Conservation (phyloP, 768 basidiomycete genomes). For the Scleroderma bovista region DNA sequence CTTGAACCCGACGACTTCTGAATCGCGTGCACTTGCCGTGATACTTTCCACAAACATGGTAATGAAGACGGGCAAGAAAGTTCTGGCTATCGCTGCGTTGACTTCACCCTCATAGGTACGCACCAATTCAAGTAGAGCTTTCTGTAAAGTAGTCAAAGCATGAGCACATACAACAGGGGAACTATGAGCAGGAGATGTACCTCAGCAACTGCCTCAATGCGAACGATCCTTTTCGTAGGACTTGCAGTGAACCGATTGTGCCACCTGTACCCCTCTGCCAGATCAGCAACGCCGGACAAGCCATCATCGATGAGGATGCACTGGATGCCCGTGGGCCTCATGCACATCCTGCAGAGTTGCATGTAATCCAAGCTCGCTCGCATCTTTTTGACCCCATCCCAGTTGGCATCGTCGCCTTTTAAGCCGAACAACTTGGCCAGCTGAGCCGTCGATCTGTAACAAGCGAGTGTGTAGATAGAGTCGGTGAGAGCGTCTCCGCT, state of each 20-base stretch:
- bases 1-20: slow-evolving; percentile 63
- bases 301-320: slow-evolving; percentile 74
- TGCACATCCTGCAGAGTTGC: slow-evolving; percentile 50
- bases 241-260: slow-evolving; percentile 55
- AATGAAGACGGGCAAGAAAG: slow-evolving; percentile 26
- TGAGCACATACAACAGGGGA: slow-evolving; percentile 5
- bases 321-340: slow-evolving; percentile 55
- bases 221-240: slow-evolving; percentile 54
- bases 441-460: slow-evolving; percentile 51
- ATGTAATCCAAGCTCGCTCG: slow-evolving; percentile 44
- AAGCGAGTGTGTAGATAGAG: slow-evolving; percentile 51
- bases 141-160: slow-evolving; percentile 1
- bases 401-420: slow-evolving; percentile 32
- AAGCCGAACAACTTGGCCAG: slow-evolving; percentile 48
- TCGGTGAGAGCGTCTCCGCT: slow-evolving; percentile 48
- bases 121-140: slow-evolving; percentile 16
- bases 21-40: slow-evolving; percentile 33
- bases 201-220: slow-evolving; percentile 71
- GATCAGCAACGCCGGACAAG: slow-evolving; percentile 41
- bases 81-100: slow-evolving; percentile 11
- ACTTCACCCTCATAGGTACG: neutral
- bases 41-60: slow-evolving; percentile 34
- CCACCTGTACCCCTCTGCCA: slow-evolving; percentile 51
- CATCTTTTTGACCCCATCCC: slow-evolving; percentile 54
- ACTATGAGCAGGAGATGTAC: slow-evolving; percentile 28